These are phyloP conservation scores for Trametes meyenii DNA, from an alignment of 768 basidiomycete genomes.

Conservation along the genomic window DNA sequence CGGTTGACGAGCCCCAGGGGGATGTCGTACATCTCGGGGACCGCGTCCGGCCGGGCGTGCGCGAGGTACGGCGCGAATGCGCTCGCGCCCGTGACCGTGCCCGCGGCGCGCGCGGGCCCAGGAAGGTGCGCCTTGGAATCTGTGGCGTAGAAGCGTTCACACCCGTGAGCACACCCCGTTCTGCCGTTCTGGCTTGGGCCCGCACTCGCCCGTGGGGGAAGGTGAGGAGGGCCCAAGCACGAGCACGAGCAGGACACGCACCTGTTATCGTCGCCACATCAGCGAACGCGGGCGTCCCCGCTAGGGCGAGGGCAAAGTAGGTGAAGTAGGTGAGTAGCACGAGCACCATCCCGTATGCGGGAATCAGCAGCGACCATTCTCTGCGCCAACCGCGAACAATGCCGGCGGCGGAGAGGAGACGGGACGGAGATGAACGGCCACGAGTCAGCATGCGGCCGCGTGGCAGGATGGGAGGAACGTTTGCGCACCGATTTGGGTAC, in stretches of 20 bases:
- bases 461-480: constrained; percentile 7
- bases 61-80: constrained; percentile 46
- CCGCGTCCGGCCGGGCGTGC: constrained; percentile 47
- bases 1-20: constrained; percentile 82
- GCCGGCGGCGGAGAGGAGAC: neutral
- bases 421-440: constrained; percentile 24
- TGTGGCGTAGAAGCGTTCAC: constrained; percentile 35
- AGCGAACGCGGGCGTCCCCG: constrained; percentile 68
- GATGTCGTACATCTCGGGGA: constrained; percentile 78
- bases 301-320: constrained; percentile 76
- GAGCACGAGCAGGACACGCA: constrained; percentile 34
- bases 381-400: constrained; percentile 41
- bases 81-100: no score
- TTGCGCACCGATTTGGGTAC: constrained; percentile 82
- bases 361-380: constrained; percentile 84
- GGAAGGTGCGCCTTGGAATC: constrained; percentile 63
- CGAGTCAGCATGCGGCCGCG: constrained; percentile 3
- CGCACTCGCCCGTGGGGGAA: neutral
- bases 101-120: neutral
- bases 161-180: constrained; percentile 13
- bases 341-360: constrained; percentile 73
- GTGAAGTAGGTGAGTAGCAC: constrained; percentile 75
- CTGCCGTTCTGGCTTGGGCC: neutral
- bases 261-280: constrained; percentile 72
- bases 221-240: neutral